phyloP scores from a whole-genome alignment of 208 protist species.

The Lotmaria passim region DNA sequence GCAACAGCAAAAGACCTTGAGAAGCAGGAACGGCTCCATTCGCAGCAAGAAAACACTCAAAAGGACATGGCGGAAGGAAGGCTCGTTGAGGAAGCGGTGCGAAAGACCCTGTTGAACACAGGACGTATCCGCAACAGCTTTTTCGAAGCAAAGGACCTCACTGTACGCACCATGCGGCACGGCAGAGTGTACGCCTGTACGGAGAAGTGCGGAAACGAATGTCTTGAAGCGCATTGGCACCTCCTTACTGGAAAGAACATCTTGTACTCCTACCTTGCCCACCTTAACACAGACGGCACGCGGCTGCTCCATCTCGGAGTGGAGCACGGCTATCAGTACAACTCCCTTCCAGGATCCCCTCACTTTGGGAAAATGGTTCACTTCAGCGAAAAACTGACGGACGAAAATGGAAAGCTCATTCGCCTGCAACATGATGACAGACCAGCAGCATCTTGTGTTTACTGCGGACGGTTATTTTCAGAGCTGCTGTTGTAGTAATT shows the following conservation, averaged over 20 bases:
- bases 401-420: conserved; percentile 46
- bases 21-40: not conserved
- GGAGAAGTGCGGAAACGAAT: conserved; percentile 63
- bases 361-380: conserved; percentile 79
- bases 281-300: conserved; percentile 70
- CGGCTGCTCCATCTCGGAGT: conserved; percentile 64
- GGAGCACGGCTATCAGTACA: conserved; percentile 90
- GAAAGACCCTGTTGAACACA: conserved; percentile 70
- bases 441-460: conserved; percentile 60
- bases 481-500: conserved; percentile 59
- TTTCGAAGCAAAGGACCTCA: conserved; percentile 78
- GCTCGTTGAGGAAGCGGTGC: conserved; percentile 30
- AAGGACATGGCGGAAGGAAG: conserved; percentile 19
- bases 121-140: conserved; percentile 78
- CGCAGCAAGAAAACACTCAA: conserved; percentile 3
- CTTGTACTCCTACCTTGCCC: conserved; percentile 77
- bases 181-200: conserved; percentile 81
- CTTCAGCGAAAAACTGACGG: conserved; percentile 71
- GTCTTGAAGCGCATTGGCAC: conserved; percentile 88
- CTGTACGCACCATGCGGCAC: conserved; percentile 61
- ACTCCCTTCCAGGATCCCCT: conserved; percentile 71
- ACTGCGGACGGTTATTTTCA: conserved; percentile 65
- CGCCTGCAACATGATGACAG: conserved; percentile 66
- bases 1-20: not conserved
- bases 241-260: conserved; percentile 68